A percentile compares a stretch with the other conserved stretches of the same genome.
phyloP scores from a whole-genome alignment of 495 filamentous ascomycete genomes.

The Saxophila tyrrhenica region DNA sequence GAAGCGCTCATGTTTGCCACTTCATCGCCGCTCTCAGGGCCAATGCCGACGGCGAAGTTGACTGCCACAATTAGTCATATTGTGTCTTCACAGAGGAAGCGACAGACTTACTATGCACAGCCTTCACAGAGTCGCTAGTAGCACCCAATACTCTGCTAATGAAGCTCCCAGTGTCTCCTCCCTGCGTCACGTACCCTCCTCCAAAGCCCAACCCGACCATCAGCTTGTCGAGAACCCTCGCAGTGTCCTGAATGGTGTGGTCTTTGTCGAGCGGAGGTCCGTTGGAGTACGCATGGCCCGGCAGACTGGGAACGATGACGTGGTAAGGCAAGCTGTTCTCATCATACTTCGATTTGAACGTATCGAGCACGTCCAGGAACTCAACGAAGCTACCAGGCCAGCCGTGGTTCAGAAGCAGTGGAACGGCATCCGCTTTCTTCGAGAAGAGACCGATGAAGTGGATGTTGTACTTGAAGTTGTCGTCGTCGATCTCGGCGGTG shows the following conservation, averaged over 20 bases:
- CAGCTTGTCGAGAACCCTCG: conserved; percentile 43
- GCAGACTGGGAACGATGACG: conserved; percentile 52
- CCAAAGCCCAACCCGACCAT: conserved; percentile 51
- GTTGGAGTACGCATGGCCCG: conserved; percentile 51
- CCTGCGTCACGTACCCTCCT: conserved; percentile 51
- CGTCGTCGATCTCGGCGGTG: conserved; percentile 37
- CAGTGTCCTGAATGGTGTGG: conserved; percentile 32
- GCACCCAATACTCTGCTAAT: conserved; percentile 37
- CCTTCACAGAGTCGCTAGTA: conserved; percentile 32
- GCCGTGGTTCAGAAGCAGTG: conserved; percentile 48
- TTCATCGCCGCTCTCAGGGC: neutral
- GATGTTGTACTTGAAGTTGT: conserved; percentile 34
- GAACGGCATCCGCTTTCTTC: conserved; percentile 45
- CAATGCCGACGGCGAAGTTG: conserved; percentile 1
- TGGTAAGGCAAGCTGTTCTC: conserved; percentile 51
- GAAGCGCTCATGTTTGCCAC: neutral
- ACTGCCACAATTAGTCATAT: neutral
- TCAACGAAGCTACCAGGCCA: conserved; percentile 54
- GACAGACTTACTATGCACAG: conserved; percentile 31
- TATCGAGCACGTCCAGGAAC: conserved; percentile 36
- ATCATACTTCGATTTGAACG: conserved; percentile 41
- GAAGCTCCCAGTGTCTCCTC: conserved; percentile 53
- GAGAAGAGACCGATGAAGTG: conserved; percentile 58
- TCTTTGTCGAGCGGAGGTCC: conserved; percentile 39
- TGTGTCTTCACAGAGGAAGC: neutral